Evolutionary conservation across 1,139 yeast species (phyloP).

Genomic region (Diutina scorzettiae): DNA sequence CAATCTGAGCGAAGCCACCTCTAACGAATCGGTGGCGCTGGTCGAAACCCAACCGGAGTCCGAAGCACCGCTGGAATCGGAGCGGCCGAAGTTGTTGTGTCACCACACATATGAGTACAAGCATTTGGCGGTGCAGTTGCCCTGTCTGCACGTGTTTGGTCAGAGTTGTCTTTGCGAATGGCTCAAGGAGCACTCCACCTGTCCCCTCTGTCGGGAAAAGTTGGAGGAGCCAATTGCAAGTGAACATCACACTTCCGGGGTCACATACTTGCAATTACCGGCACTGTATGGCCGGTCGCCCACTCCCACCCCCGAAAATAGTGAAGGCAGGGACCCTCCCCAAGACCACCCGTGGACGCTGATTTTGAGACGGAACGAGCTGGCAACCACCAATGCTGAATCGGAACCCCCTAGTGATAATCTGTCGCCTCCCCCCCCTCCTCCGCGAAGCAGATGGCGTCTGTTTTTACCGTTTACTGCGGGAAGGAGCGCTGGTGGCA

Average conservation of each 20-base stretch:
- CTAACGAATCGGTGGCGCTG: not conserved
- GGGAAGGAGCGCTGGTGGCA: not conserved
- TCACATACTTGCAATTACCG: not conserved
- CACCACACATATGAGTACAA: conserved; percentile 24
- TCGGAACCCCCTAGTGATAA: not conserved
- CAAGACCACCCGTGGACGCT: not conserved
- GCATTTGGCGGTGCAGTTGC: conserved; percentile 61
- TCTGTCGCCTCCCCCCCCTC: not conserved
- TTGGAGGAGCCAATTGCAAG: not conserved
- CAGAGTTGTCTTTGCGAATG: conserved; percentile 63
- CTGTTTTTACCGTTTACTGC: no score
- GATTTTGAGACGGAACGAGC: no score
- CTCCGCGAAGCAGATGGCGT: no score
- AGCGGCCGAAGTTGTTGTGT: conserved; percentile 12
- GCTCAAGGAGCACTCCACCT: conserved; percentile 55
- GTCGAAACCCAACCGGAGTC: not conserved
- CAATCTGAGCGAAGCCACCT: conserved; percentile 1
- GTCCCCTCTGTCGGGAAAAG: conserved; percentile 63
- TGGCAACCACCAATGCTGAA: no score
- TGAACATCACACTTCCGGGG: not conserved
- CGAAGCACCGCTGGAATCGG: not conserved
- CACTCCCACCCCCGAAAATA: not conserved
- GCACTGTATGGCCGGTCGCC: not conserved
- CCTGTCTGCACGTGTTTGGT: conserved; percentile 77
- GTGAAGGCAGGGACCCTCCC: not conserved